These are phyloP conservation scores for Suillus placidus DNA, from an alignment of 768 basidiomycete species.

Conservation along the genomic window DNA sequence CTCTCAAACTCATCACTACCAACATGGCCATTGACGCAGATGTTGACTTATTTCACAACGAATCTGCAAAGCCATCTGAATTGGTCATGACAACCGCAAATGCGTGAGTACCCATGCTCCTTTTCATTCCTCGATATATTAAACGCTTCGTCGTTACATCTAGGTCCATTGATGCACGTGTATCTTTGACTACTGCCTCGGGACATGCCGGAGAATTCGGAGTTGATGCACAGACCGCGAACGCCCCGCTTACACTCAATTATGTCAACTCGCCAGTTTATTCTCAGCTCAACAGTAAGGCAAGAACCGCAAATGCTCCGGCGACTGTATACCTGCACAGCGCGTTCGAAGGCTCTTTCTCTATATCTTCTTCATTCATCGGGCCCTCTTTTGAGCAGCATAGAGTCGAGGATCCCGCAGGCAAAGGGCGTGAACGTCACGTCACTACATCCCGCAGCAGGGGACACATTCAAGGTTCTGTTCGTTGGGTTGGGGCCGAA, in stretches of 20 bases:
- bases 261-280: slow-evolving; percentile 38
- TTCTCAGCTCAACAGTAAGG: slow-evolving; percentile 34
- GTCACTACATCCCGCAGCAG: background rate
- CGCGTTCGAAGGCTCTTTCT: slow-evolving; percentile 44
- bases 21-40: slow-evolving; percentile 37
- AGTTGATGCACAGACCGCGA: slow-evolving; percentile 36
- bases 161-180: slow-evolving; percentile 23
- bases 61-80: background rate
- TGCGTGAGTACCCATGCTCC: background rate
- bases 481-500: slow-evolving; percentile 5
- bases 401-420: background rate
- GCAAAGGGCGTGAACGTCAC: slow-evolving; percentile 5
- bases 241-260: slow-evolving; percentile 33
- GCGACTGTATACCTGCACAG: slow-evolving; percentile 36
- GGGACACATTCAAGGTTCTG: slow-evolving; percentile 7
- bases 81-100: background rate
- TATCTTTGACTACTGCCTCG: slow-evolving; percentile 14
- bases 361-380: slow-evolving; percentile 25
- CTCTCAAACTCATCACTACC: slow-evolving; percentile 35
- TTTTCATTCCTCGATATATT: background rate
- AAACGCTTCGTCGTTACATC: background rate
- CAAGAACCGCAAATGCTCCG: slow-evolving; percentile 38
- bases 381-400: slow-evolving; percentile 12
- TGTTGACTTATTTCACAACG: slow-evolving; percentile 23
- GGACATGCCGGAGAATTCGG: slow-evolving; percentile 34